phyloP scores from a whole-genome alignment of 192 early-diverging fungal genomes.

The Coemansia sp. region DNA sequence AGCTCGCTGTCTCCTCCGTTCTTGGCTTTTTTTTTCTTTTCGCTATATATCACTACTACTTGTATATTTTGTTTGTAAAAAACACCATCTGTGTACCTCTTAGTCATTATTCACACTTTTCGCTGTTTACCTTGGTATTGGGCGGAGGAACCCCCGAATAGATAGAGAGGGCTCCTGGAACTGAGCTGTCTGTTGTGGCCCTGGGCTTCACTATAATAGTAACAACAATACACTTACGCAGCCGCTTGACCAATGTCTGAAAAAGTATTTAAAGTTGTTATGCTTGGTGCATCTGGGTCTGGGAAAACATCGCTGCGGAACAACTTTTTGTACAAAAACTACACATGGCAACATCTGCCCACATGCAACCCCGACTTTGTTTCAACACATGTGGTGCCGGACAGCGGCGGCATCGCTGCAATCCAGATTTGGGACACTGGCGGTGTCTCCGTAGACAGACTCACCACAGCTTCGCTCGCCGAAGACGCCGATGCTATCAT shows the following conservation, averaged over 20 bases:
- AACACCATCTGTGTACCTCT: not conserved
- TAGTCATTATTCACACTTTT: not conserved
- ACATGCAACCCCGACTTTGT: conserved; percentile 50
- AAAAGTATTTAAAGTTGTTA: conserved; percentile 41
- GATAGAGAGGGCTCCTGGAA: no score
- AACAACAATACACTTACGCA: not conserved
- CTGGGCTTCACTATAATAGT: not conserved
- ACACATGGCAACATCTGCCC: conserved; percentile 30
- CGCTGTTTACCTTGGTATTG: no score
- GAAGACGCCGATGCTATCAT: conserved; percentile 46
- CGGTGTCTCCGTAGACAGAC: conserved; percentile 14
- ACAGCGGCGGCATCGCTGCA: conserved; percentile 21
- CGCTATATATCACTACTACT: not conserved
- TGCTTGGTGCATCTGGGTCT: conserved; percentile 33
- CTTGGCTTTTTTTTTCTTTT: not conserved
- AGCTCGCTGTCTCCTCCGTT: not conserved
- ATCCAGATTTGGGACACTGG: conserved; percentile 54
- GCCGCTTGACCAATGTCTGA: conserved; percentile 8
- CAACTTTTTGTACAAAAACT: conserved; percentile 35
- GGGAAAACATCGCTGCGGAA: conserved; percentile 54
- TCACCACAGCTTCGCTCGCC: conserved; percentile 30
- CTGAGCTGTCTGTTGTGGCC: not conserved
- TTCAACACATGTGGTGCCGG: conserved; percentile 31
- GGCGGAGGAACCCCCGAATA: no score
- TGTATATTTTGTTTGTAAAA: not conserved